A percentile compares a stretch with the other conserved stretches of the same genome.
Evolutionary conservation across 73 alveolate genomes (phyloP).

Genomic region (Tetrahymena thermophila): DNA sequence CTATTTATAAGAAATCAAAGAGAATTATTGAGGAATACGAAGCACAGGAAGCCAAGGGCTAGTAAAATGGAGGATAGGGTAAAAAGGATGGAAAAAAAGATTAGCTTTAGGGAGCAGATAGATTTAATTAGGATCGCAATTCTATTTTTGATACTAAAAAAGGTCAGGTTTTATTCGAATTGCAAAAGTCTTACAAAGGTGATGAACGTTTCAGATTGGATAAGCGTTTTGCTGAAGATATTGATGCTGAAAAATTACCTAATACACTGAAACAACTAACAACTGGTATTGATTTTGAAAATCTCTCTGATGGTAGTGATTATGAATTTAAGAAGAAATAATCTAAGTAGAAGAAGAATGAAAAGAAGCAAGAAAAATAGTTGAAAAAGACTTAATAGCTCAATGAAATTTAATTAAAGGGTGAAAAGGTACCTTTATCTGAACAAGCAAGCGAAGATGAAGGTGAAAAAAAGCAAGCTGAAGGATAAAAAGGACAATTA

Average conservation of each 20-base stretch:
- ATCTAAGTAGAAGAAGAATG: background rate
- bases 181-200: slow-evolving; percentile 38
- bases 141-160: slow-evolving; percentile 4
- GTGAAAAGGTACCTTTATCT: background rate
- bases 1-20: background rate
- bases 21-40: background rate
- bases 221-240: slow-evolving; percentile 21
- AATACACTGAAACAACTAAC: background rate
- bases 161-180: slow-evolving; percentile 35
- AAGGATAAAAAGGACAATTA: background rate
- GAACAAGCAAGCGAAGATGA: background rate
- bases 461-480: background rate
- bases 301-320: background rate
- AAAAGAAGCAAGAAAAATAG: background rate
- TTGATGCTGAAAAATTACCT: slow-evolving; percentile 18
- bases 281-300: background rate
- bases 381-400: background rate
- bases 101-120: background rate
- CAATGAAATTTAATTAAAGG: background rate
- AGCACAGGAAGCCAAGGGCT: background rate
- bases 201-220: slow-evolving; percentile 36
- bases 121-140: background rate
- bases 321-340: background rate
- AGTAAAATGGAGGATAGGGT: background rate
- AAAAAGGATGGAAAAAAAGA: background rate